Conservation (phyloP, 805 yeast genomes). For the Ogataea allantospora region DNA sequence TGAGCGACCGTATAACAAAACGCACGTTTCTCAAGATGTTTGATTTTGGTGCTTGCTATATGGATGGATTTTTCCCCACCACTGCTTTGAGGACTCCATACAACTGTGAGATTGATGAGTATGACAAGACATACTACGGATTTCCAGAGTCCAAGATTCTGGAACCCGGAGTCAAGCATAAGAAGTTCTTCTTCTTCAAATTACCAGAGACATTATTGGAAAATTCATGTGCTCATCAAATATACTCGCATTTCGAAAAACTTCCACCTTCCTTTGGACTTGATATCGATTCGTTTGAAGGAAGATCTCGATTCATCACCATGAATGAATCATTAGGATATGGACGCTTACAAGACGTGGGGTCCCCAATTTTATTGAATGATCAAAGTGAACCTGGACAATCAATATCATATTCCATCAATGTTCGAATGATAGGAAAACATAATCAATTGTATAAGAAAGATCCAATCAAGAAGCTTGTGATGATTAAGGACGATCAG, state of each 20-base stretch:
- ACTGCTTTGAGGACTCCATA: slow-evolving; percentile 22
- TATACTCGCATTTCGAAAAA: slow-evolving; percentile 32
- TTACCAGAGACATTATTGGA: slow-evolving; percentile 53
- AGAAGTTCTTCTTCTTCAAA: slow-evolving; percentile 56
- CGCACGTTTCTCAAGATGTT: slow-evolving; percentile 46
- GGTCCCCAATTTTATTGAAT: slow-evolving; percentile 50
- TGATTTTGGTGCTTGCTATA: slow-evolving; percentile 48
- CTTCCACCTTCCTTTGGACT: slow-evolving; percentile 42
- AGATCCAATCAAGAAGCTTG: slow-evolving; percentile 13
- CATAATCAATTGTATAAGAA: slow-evolving; percentile 15
- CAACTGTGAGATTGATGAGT: slow-evolving; percentile 14
- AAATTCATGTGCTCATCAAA: slow-evolving; percentile 44
- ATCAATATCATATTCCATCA: slow-evolving; percentile 49
- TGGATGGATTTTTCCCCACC: slow-evolving; percentile 35
- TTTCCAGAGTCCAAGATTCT: slow-evolving; percentile 41
- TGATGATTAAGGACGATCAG: slow-evolving; percentile 23
- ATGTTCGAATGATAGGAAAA: slow-evolving; percentile 49
- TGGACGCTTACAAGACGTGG: slow-evolving; percentile 47
- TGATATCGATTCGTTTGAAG: slow-evolving; percentile 28
- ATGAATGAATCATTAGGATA: slow-evolving; percentile 48
- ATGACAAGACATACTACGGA: slow-evolving; percentile 34
- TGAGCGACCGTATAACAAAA: slow-evolving; percentile 7
- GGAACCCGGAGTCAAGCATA: slow-evolving; percentile 48
- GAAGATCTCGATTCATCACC: slow-evolving; percentile 26
- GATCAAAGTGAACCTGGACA: slow-evolving; percentile 44